Conservation (phyloP, 116 monocot genomes). For the Zostera marina region DNA sequence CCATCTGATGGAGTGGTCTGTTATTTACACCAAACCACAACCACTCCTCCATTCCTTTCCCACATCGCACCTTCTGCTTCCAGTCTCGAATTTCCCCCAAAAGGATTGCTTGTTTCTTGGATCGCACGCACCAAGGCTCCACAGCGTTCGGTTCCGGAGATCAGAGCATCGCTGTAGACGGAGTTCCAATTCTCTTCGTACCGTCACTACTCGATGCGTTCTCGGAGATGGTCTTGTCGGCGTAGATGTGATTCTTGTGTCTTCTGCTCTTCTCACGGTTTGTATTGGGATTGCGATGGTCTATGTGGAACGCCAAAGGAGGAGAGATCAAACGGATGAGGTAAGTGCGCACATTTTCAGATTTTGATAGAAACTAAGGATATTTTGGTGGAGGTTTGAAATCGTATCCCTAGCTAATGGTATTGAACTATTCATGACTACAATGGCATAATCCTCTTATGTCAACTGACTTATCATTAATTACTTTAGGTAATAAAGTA, state of each 20-base stretch:
- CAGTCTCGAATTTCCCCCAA: not conserved
- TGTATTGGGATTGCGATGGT: slow-evolving; percentile 6
- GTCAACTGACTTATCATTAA: not conserved
- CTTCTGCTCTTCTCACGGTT: slow-evolving; percentile 16
- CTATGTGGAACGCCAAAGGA: slow-evolving; percentile 6
- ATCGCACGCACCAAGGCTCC: not conserved
- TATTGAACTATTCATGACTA: not conserved
- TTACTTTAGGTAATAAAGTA: not conserved
- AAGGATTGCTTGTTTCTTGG: not conserved
- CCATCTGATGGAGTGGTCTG: not conserved
- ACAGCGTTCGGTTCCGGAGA: slow-evolving; percentile 8
- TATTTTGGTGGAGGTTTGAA: not conserved
- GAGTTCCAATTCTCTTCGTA: not conserved
- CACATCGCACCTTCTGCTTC: slow-evolving; percentile 1
- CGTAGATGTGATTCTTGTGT: slow-evolving; percentile 8
- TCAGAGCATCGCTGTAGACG: slow-evolving; percentile 6
- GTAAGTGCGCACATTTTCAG: slow-evolving; percentile 2
- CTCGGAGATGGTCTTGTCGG: slow-evolving; percentile 3
- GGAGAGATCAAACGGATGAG: slow-evolving; percentile 3
- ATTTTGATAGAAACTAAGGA: not conserved
- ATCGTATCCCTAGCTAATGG: not conserved
- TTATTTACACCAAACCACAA: not conserved
- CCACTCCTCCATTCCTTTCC: not conserved
- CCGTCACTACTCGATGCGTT: not conserved
- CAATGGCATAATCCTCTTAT: not conserved